A percentile compares a stretch with the other conserved stretches of the same genome.
phyloP scores from a whole-genome alignment of 2,329 filamentous ascomycete genomes.

The Lachnellula willkommii region DNA sequence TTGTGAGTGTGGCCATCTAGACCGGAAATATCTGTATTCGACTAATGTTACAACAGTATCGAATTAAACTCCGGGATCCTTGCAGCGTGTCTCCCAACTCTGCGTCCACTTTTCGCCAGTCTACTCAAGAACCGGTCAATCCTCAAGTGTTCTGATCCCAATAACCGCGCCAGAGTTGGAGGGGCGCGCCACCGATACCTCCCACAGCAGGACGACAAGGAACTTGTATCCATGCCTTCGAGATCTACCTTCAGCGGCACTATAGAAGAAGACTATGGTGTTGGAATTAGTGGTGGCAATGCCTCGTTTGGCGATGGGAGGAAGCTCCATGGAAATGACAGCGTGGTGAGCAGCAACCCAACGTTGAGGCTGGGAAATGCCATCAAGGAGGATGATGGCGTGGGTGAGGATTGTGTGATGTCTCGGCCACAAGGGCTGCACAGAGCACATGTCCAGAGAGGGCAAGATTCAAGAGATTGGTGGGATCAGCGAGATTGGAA shows the following conservation, averaged over 20 bases:
- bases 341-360: neutral
- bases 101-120: constrained; percentile 37
- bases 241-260: neutral
- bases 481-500: neutral
- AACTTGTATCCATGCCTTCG: neutral
- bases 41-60: constrained; percentile 25
- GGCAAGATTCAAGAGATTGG: constrained; percentile 10
- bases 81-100: constrained; percentile 39
- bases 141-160: neutral
- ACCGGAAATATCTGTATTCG: constrained; percentile 37
- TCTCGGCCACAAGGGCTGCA: neutral
- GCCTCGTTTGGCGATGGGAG: constrained; percentile 1
- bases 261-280: neutral
- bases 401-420: neutral
- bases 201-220: neutral
- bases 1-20: neutral
- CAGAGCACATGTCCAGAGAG: neutral
- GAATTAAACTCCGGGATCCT: constrained; percentile 41
- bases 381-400: neutral
- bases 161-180: neutral
- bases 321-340: constrained; percentile 1
- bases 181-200: neutral
- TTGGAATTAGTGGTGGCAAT: neutral
- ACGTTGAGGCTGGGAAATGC: constrained; percentile 1
- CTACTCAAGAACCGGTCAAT: constrained; percentile 26